These are phyloP conservation scores for Cladosporium austrohemisphaericum DNA, from an alignment of 2,329 filamentous ascomycete species.

Conservation along the genomic window DNA sequence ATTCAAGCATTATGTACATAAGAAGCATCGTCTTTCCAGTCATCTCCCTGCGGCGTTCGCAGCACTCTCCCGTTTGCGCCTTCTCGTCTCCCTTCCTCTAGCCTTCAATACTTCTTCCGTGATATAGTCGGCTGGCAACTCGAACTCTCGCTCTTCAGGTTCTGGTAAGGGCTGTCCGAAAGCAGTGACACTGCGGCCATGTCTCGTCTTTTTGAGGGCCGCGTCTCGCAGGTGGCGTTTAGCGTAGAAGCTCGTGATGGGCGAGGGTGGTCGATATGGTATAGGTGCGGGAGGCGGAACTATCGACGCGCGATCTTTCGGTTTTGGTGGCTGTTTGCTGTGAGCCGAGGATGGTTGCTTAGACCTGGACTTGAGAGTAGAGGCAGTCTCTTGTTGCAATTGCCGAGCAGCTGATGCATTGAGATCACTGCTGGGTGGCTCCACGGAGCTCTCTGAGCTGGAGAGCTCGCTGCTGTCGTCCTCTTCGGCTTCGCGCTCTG, in stretches of 20 bases:
- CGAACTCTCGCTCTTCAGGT: slow-evolving; percentile 66
- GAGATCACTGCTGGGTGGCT: slow-evolving; percentile 65
- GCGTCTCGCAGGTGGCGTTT: slow-evolving; percentile 76
- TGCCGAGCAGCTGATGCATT: slow-evolving; percentile 71
- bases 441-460: slow-evolving; percentile 32
- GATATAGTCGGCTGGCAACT: slow-evolving; percentile 63
- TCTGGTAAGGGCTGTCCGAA: slow-evolving; percentile 83
- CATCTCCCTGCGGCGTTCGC: slow-evolving; percentile 5
- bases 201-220: slow-evolving; percentile 68
- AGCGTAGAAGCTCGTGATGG: slow-evolving; percentile 75
- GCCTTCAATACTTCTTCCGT: slow-evolving; percentile 49
- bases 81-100: slow-evolving; percentile 60
- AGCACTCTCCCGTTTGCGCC: slow-evolving; percentile 53
- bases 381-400: slow-evolving; percentile 66
- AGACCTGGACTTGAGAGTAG: slow-evolving; percentile 40
- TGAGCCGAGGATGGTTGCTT: slow-evolving; percentile 28
- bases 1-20: too few species aligned
- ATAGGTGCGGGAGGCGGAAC: slow-evolving; percentile 39
- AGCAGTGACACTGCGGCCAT: slow-evolving; percentile 67
- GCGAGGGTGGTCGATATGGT: slow-evolving; percentile 45
- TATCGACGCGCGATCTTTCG: slow-evolving; percentile 9
- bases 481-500: slow-evolving; percentile 45
- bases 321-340: slow-evolving; percentile 28
- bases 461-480: slow-evolving; percentile 30
- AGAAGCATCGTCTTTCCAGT: background rate